These are phyloP conservation scores for Magnaporthales sp. DNA, from an alignment of 2,329 filamentous ascomycete genomes.

Conservation along the genomic window DNA sequence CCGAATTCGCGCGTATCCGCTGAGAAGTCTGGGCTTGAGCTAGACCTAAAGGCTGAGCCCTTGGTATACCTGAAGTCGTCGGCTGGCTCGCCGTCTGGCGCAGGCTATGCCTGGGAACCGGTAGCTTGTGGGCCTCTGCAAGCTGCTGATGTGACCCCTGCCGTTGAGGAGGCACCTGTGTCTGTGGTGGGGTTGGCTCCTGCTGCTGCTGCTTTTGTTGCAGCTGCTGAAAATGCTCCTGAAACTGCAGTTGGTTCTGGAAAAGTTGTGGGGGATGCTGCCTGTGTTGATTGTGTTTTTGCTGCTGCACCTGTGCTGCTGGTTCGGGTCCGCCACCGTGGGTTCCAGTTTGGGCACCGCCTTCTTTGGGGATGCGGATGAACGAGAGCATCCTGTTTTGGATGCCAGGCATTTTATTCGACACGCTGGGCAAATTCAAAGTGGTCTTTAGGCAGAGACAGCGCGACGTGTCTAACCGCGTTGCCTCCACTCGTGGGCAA, in stretches of 20 bases:
- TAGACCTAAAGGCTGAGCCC: neutral
- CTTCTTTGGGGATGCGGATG: slow-evolving; percentile 14
- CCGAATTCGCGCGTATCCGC: slow-evolving; percentile 14
- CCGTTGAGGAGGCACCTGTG: slow-evolving; percentile 20
- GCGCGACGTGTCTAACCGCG: slow-evolving; percentile 7
- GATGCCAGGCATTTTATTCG: slow-evolving; percentile 14
- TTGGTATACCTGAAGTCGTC: slow-evolving; percentile 8
- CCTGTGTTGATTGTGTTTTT: slow-evolving; percentile 5
- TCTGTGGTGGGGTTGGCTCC: slow-evolving; percentile 7
- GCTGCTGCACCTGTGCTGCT: slow-evolving; percentile 1
- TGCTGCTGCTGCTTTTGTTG: slow-evolving; percentile 8
- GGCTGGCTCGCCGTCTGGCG: slow-evolving; percentile 19
- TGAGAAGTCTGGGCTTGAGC: slow-evolving; percentile 7
- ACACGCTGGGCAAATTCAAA: slow-evolving; percentile 13
- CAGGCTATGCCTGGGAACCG: slow-evolving; percentile 20
- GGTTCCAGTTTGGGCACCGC: slow-evolving; percentile 1
- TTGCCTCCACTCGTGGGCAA: slow-evolving; percentile 5
- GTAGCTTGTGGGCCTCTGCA: slow-evolving; percentile 25
- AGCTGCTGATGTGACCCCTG: slow-evolving; percentile 17
- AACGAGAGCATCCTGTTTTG: slow-evolving; percentile 7
- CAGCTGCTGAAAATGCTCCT: slow-evolving; percentile 2
- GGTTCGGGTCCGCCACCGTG: neutral
- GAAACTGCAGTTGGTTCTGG: slow-evolving; percentile 3
- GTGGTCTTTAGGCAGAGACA: slow-evolving; percentile 7
- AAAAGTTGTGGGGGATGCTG: slow-evolving; percentile 10